phyloP scores from a whole-genome alignment of 1,284 basidiomycete species.

The Cystobasidium sp. region DNA sequence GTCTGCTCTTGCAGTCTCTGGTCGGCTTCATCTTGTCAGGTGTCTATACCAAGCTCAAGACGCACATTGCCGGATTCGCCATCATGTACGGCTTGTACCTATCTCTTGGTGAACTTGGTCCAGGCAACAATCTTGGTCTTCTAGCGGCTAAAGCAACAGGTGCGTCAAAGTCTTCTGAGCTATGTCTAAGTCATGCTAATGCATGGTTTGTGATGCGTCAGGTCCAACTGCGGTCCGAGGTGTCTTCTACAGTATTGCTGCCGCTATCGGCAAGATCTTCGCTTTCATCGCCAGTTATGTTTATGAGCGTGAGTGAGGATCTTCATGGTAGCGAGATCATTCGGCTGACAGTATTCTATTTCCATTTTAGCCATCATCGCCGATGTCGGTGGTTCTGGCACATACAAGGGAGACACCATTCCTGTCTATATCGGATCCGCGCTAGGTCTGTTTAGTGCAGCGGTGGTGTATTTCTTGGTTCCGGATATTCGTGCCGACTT shows the following conservation, averaged over 20 bases:
- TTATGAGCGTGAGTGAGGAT: slow-evolving; percentile 18
- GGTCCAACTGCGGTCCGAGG: slow-evolving; percentile 84
- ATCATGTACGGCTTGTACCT: slow-evolving; percentile 87
- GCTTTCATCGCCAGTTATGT: slow-evolving; percentile 45
- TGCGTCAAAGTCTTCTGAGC: not conserved
- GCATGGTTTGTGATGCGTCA: slow-evolving; percentile 53
- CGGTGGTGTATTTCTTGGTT: slow-evolving; percentile 75
- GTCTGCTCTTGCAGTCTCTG: slow-evolving; percentile 60
- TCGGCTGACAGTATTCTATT: not conserved
- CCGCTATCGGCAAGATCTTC: slow-evolving; percentile 77
- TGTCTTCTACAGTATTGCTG: slow-evolving; percentile 81
- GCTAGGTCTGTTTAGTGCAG: slow-evolving; percentile 76
- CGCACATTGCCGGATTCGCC: slow-evolving; percentile 70
- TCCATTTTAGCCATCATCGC: slow-evolving; percentile 29
- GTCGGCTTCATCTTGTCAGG: slow-evolving; percentile 75
- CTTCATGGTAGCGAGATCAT: not conserved
- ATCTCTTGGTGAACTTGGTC: slow-evolving; percentile 63
- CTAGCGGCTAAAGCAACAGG: slow-evolving; percentile 35
- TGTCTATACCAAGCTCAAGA: slow-evolving; percentile 55
- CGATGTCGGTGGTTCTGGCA: slow-evolving; percentile 49
- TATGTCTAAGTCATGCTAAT: not conserved
- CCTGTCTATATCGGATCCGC: slow-evolving; percentile 59
- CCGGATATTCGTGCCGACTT: slow-evolving; percentile 63
- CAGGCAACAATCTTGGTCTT: slow-evolving; percentile 75
- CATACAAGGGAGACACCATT: slow-evolving; percentile 57